Conservation (phyloP, 805 yeast species). For the Pichia eremophila region DNA sequence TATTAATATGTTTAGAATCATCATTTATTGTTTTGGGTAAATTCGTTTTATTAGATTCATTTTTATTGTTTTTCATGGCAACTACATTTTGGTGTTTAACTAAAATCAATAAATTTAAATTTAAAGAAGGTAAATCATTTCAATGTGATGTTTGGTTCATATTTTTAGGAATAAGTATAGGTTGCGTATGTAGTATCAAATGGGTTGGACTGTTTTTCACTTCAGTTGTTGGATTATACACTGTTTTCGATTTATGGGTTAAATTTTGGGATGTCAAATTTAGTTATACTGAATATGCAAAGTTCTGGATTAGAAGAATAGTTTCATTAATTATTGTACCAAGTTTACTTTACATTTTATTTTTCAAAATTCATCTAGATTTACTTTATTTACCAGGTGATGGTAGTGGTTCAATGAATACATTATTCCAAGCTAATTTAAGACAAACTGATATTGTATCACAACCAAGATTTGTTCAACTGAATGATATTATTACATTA, state of each 20-base stretch:
- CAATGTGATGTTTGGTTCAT: conserved; percentile 47
- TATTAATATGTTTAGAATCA: conserved; percentile 59
- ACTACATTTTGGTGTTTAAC: conserved; percentile 56
- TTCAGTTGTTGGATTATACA: conserved; percentile 79
- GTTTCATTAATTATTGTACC: conserved; percentile 60
- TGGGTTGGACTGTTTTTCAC: conserved; percentile 88
- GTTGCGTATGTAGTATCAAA: conserved; percentile 77
- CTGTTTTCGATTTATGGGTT: conserved; percentile 83
- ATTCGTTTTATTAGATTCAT: conserved; percentile 68
- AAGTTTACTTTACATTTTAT: conserved; percentile 46
- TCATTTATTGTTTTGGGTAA: conserved; percentile 62
- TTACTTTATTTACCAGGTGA: conserved; percentile 66
- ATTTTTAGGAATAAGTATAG: conserved; percentile 58
- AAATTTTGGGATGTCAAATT: conserved; percentile 67
- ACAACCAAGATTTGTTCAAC: conserved; percentile 60
- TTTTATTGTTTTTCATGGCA: conserved; percentile 67
- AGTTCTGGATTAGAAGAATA: conserved; percentile 62
- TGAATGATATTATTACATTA: conserved; percentile 53
- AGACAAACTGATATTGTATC: conserved; percentile 52
- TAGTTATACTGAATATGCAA: conserved; percentile 38
- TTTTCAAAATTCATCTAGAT: conserved; percentile 70
- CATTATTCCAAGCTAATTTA: conserved; percentile 83
- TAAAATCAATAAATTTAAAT: conserved; percentile 41
- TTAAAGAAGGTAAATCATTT: conserved; percentile 27
- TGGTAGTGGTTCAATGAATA: conserved; percentile 86